phyloP scores from a whole-genome alignment of 176 grass and related monocot species.

The Chloris gayana region DNA sequence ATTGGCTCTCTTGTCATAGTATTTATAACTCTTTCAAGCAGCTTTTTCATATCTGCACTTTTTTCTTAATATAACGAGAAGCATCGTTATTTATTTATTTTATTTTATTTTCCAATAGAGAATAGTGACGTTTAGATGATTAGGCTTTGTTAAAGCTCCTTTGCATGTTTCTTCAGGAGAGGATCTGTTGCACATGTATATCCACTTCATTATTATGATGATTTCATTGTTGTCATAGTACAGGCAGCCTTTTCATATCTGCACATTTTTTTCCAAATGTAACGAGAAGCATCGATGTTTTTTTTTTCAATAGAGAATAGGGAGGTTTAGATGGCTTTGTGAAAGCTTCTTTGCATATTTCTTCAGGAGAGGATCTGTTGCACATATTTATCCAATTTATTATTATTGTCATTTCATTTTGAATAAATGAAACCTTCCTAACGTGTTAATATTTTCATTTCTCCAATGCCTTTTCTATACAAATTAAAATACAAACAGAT shows the following conservation, averaged over 20 bases:
- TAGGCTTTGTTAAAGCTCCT: too few species aligned
- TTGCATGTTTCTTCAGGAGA: constrained; percentile 13
- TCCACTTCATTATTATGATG: neutral
- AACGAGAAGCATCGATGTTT: too few species aligned
- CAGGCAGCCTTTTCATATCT: too few species aligned
- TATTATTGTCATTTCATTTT: neutral
- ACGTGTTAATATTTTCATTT: neutral
- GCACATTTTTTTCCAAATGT: too few species aligned
- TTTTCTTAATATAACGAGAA: constrained; percentile 19
- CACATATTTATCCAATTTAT: constrained; percentile 1
- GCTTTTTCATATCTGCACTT: neutral
- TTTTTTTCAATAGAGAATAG: too few species aligned
- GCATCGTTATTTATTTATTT: neutral
- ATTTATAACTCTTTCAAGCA: neutral
- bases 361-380: neutral
- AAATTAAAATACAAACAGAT: neutral
- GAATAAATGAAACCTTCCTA: constrained; percentile 12
- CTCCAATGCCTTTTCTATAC: constrained; percentile 33
- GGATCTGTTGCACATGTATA: constrained; percentile 1
- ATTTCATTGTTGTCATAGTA: too few species aligned
- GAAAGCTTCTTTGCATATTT: neutral
- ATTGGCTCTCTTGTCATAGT: constrained; percentile 16
- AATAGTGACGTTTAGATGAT: neutral
- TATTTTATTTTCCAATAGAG: neutral
- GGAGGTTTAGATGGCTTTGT: neutral